Conservation (phyloP, 805 yeast species). For the Cyberlindnera misumaiensis region DNA sequence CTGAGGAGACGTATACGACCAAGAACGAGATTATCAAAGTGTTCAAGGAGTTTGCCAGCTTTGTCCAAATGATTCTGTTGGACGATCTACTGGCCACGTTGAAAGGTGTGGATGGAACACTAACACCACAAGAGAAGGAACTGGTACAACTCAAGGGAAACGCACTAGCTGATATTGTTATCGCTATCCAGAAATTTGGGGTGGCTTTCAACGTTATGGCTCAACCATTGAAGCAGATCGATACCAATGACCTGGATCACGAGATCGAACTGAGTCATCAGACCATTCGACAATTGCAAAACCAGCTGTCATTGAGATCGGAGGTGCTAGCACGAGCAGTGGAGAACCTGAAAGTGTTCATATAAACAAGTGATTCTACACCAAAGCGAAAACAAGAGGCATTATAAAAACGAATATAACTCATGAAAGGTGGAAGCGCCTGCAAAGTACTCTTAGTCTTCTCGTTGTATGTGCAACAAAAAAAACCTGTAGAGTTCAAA, state of each 20-base stretch:
- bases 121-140: constrained; percentile 2
- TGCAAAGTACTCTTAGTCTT: too few species aligned
- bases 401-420: background rate
- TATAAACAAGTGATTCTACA: background rate
- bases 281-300: background rate
- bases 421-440: too few species aligned
- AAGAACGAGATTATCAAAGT: constrained; percentile 13
- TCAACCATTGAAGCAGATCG: constrained; percentile 1
- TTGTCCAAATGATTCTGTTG: constrained; percentile 10
- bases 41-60: constrained; percentile 14
- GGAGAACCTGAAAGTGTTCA: background rate
- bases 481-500: too few species aligned
- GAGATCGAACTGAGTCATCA: background rate
- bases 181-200: constrained; percentile 5
- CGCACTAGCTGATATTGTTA: constrained; percentile 3
- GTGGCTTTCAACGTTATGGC: constrained; percentile 6
- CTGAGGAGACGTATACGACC: constrained; percentile 17
- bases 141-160: constrained; percentile 4
- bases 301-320: background rate
- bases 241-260: background rate
- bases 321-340: background rate
- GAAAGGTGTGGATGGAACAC: constrained; percentile 7
- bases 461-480: too few species aligned
- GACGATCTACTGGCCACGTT: constrained; percentile 14
- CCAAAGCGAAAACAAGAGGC: background rate